Evolutionary conservation across 805 yeast genomes (phyloP).

Genomic region (Barnettozyma botsteinii): DNA sequence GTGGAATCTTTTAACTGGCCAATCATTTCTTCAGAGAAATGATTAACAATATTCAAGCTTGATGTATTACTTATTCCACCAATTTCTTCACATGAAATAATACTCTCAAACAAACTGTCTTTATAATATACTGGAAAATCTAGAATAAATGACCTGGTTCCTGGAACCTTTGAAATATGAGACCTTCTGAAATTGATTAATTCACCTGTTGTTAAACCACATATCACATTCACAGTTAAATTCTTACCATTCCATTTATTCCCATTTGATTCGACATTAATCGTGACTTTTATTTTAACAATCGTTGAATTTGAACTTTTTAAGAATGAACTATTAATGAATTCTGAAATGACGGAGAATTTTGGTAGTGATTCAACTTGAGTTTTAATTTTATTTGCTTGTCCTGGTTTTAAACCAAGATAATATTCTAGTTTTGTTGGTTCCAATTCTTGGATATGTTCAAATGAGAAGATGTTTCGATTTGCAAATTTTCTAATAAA

Average conservation of each 20-base stretch:
- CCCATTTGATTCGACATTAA: slow-evolving; percentile 12
- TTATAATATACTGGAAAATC: slow-evolving; percentile 16
- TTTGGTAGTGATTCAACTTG: slow-evolving; percentile 34
- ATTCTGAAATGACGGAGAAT: slow-evolving; percentile 23
- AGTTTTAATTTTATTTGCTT: slow-evolving; percentile 32
- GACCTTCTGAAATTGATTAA: slow-evolving; percentile 42
- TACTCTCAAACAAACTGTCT: slow-evolving; percentile 25
- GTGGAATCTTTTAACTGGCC: background rate
- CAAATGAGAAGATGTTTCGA: slow-evolving; percentile 30
- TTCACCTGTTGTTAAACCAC: slow-evolving; percentile 28
- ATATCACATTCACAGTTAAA: slow-evolving; percentile 28
- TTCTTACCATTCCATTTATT: slow-evolving; percentile 30
- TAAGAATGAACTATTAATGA: slow-evolving; percentile 9
- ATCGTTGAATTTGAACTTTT: slow-evolving; percentile 16
- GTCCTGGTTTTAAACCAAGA: slow-evolving; percentile 36
- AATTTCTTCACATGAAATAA: slow-evolving; percentile 35
- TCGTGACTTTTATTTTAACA: slow-evolving; percentile 19
- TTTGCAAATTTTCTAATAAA: slow-evolving; percentile 34
- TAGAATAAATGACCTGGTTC: slow-evolving; percentile 26
- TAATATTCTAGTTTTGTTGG: slow-evolving; percentile 35
- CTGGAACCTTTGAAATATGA: slow-evolving; percentile 21
- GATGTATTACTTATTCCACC: slow-evolving; percentile 25
- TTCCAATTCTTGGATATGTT: slow-evolving; percentile 27
- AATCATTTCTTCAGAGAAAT: background rate
- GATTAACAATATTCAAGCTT: slow-evolving; percentile 5